Evolutionary conservation across 495 filamentous ascomycete species (phyloP), one percentile per base, ranked within the genome.

Genomic region (Sordaria brevicollis): DNA sequence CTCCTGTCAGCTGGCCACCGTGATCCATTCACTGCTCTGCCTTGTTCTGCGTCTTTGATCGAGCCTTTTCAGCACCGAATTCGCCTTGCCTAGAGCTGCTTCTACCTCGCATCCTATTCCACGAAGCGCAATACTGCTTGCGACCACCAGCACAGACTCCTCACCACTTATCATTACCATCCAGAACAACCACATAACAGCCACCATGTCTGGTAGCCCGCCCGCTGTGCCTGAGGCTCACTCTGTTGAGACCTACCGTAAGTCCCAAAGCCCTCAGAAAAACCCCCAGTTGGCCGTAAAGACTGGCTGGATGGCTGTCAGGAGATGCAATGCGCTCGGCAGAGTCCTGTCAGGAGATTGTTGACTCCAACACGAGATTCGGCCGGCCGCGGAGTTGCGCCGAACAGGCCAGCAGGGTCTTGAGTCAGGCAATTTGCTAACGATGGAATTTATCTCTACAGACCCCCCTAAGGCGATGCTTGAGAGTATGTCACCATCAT

Each of bases 151-250:
- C 19, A 54, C 43, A 38, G 37, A 38, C 37, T 15, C 37, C 0
- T 38, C 13, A 25, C n/a, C 21, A 54, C 29, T 21, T 57, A 57
- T 57, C 49, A 57, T 57, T 29, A 57, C 11, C 49, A 29, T 11
- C 49, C 49, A 29, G 21, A 57, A 29, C 21, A 57, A 29, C 21
- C 49, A 57, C 49, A 57, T 5, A 10, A 57, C 49, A 57, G 49
- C 21, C 49, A 57, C 21, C 49, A 57, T 57, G 49, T 57, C 49
- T 57, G 49, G 19, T 29, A 57, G 49, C 49, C 11, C 84, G 76
- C 83, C 87, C 4, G 92, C 93, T 81, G 93, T 96, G 70, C 85
- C 85, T 65, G 93, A 96, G 83, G 91, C 93, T 75, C 92, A 95
- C 80, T 83, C 91, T 77, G 91, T 93, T 73, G 89, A 93, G 80